Base-by-base conservation (phyloP, 306 rosid genomes). In the Sicyos edulis region DNA sequence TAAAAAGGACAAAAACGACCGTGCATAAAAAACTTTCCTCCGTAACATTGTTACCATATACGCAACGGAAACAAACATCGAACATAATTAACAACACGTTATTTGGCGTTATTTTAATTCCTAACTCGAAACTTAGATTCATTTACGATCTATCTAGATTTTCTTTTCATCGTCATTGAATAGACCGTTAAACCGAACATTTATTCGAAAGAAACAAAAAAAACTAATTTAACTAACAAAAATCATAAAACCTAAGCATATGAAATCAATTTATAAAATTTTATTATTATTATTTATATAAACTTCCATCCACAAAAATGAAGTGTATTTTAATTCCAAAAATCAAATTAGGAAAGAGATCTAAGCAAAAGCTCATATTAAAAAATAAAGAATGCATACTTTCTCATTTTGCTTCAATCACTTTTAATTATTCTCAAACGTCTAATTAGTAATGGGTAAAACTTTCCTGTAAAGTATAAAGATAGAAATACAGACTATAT, bases 331-430 rank as follows among this genome's bases (percentile, higher is more conserved):
- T 32, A 61, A 63, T 63, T 63, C 3, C 15, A 37, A 63, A 34
- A 62, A 32, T 62, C 50, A 16, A 62, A 63, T 63, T 63, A 37
- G 69, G 26, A 37, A 61, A 63, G 51, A n/a, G 51, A 63, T n/a
- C 8, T 63, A 8, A 37, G 69, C 51, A 34, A 37, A 34, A n/a
- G 4, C 21, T 32, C 14, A 19, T 20, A 17, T 2, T 19, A 14
- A 20, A 12, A 2, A 55, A 20, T 12, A 8, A 55, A 51, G 17
- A 55, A 19, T 55, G 60, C 29, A 6, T 34, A 63, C 26, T 63
- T 63, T 63, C 69, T 63, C 51, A 34, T 37, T 37, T 63, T 63
- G 22, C 52, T n/a, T 37, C 21, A 63, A 17, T 17, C 1, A 15
- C 29, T 63, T 63, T 63, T 63, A 63, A 34, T 63, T 54, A 54